A percentile compares a stretch with the other conserved stretches of the same genome.
Evolutionary conservation across 805 yeast genomes (phyloP).

Genomic region (Pichia thaimueangensis): DNA sequence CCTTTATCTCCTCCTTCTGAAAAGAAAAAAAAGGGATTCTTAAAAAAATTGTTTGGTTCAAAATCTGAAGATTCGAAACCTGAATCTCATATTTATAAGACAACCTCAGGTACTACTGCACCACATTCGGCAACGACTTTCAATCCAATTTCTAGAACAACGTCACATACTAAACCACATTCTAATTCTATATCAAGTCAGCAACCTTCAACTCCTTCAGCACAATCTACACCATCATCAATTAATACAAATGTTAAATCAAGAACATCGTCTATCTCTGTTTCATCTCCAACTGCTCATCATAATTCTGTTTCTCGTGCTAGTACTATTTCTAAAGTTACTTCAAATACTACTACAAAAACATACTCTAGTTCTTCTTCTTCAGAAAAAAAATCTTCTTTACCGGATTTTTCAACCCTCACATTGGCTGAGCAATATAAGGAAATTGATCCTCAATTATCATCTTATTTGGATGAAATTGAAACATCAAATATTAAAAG

Average conservation of each 20-base stretch:
- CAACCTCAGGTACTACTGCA: constrained; percentile 3
- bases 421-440: constrained; percentile 21
- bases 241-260: background rate
- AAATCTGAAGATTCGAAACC: constrained; percentile 15
- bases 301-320: background rate
- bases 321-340: background rate
- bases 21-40: constrained; percentile 20
- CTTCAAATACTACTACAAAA: background rate
- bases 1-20: constrained; percentile 10
- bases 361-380: background rate
- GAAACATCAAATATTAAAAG: constrained; percentile 11
- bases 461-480: constrained; percentile 37
- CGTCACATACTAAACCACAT: background rate
- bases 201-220: background rate
- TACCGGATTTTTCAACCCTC: background rate
- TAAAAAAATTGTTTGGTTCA: constrained; percentile 25
- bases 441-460: constrained; percentile 39
- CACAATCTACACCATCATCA: background rate
- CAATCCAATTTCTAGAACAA: background rate
- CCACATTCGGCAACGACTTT: background rate
- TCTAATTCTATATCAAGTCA: background rate
- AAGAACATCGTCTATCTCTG: background rate
- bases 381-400: background rate
- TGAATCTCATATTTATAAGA: constrained; percentile 6
- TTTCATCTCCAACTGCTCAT: background rate